phyloP scores from a whole-genome alignment of 2,329 filamentous ascomycete genomes.

The Karstenula rhodostoma region DNA sequence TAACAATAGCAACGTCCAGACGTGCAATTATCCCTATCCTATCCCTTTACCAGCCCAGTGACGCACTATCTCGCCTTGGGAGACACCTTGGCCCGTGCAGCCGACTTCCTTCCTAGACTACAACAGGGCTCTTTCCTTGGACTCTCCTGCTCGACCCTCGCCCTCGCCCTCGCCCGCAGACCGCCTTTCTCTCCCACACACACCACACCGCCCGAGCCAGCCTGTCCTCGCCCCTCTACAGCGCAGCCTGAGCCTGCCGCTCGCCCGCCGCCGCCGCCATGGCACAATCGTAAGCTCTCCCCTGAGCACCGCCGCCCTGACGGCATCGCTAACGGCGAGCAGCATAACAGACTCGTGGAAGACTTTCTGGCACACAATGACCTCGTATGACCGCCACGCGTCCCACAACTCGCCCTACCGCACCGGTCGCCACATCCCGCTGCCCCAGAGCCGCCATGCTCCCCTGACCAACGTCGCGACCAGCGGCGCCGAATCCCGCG shows the following conservation, averaged over 20 bases:
- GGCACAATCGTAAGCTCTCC: slow-evolving; percentile 43
- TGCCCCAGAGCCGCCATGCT: slow-evolving; percentile 81
- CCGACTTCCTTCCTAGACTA: slow-evolving; percentile 20
- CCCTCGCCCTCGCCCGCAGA: slow-evolving; percentile 7
- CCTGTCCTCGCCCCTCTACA: slow-evolving; percentile 9
- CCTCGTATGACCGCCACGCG: slow-evolving; percentile 82
- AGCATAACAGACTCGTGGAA: slow-evolving; percentile 68
- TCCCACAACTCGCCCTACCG: slow-evolving; percentile 92
- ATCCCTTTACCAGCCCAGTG: slow-evolving; percentile 21
- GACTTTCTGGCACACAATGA: slow-evolving; percentile 91
- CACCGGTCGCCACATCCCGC: slow-evolving; percentile 86
- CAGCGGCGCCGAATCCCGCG: slow-evolving; percentile 82
- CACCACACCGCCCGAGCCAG: slow-evolving; percentile 7
- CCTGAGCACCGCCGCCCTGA: slow-evolving; percentile 15
- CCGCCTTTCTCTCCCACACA: slow-evolving; percentile 4
- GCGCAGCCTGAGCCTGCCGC: slow-evolving; percentile 5
- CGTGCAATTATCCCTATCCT: slow-evolving; percentile 28
- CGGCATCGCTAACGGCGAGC: slow-evolving; percentile 34
- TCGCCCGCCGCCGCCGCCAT: slow-evolving; percentile 29
- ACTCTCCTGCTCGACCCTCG: slow-evolving; percentile 10
- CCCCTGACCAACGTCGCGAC: slow-evolving; percentile 89
- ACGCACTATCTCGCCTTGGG: slow-evolving; percentile 17
- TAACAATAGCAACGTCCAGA: neutral
- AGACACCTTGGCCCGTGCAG: slow-evolving; percentile 13
- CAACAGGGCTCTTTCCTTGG: slow-evolving; percentile 6